Percentiles rank a stretch among this genome's conserved stretches.
Conservation (phyloP, 202 grass and related monocot genomes). For the Setaria italica region DNA sequence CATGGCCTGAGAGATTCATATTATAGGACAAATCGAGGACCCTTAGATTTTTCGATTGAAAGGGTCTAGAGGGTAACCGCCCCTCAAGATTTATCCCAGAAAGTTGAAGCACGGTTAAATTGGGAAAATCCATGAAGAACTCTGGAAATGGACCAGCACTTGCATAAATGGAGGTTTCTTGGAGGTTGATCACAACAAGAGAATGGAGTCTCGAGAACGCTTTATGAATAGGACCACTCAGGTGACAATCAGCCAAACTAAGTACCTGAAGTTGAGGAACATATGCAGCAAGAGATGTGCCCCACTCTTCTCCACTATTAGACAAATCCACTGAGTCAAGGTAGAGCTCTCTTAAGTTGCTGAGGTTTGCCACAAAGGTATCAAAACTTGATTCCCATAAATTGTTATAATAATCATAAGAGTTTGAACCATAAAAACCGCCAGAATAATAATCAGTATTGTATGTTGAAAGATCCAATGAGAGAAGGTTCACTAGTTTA, state of each 20-base stretch:
- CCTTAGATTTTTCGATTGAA: constrained; percentile 38
- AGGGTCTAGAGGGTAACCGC: background rate
- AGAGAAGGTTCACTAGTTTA: constrained; percentile 41
- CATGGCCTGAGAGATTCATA: background rate
- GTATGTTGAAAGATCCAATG: constrained; percentile 39
- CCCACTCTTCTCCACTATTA: constrained; percentile 1
- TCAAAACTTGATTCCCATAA: background rate
- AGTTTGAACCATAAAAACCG: too few species aligned
- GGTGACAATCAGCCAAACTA: constrained; percentile 8
- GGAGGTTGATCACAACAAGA: constrained; percentile 32
- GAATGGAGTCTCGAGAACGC: constrained; percentile 30
- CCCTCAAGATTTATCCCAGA: background rate
- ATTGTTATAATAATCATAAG: rapidly evolving
- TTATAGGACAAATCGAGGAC: constrained; percentile 48
- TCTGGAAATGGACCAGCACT: background rate
- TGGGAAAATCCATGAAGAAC: constrained; percentile 45
- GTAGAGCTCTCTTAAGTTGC: constrained; percentile 45
- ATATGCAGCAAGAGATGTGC: constrained; percentile 1
- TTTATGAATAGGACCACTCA: constrained; percentile 22
- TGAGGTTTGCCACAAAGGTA: constrained; percentile 34
- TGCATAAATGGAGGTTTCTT: background rate
- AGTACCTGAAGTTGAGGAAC: constrained; percentile 48
- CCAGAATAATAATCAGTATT: rapidly evolving
- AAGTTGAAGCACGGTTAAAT: constrained; percentile 41
- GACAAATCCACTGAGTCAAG: constrained; percentile 37